Evolutionary conservation across 2,329 filamentous ascomycete genomes (phyloP), one percentile per base, ranked within the genome.

Genomic region (Aspergillus sp.): DNA sequence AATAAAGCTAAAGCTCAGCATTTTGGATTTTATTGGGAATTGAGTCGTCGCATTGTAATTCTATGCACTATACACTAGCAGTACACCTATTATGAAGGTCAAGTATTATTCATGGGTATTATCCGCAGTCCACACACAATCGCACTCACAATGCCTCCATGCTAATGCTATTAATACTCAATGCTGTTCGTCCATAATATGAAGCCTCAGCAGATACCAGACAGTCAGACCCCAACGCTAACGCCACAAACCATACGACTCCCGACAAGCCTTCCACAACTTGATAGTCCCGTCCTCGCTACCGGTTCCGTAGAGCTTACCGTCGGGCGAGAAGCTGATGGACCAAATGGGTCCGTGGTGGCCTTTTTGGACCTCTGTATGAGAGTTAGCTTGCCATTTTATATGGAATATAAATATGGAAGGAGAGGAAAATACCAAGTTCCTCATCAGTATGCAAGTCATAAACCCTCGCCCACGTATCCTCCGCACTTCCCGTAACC

Each of bases 261-360:
- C 80, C 41, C 73, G 73, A 43, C 80, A 82, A 50, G 81, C 81
- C 64, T 85, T 85, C 82, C 82, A 85, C 56, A 98, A 75, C 72
- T 98, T 98, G 67, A 98, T 94, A 0, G 93, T 98, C 36, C 93
- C 93, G 60, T 98, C 93, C 65, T 98, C 93, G 42, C 90, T 96
- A 29, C 88, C 93, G 1, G 93, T 98, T 1, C 90, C 93, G 63
- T 97, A 98, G 5, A 98, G 74, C 64, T 94, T 96, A 41, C 90
- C 90, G 61, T 98, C 93, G 0, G 93, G 93, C 0, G 90, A 93
- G 68, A 95, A 98, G 47, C 85, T 85, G 49, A 94, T 83, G 4
- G 89, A 95, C 93, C 93, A 98, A 52, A 98, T 93, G 1, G 91
- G 91, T 1, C 93, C 93, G 61, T 98, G 93, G 58, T 98, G 93